phyloP scores from a whole-genome alignment of 805 yeast genomes.

The Komagataella populi region DNA sequence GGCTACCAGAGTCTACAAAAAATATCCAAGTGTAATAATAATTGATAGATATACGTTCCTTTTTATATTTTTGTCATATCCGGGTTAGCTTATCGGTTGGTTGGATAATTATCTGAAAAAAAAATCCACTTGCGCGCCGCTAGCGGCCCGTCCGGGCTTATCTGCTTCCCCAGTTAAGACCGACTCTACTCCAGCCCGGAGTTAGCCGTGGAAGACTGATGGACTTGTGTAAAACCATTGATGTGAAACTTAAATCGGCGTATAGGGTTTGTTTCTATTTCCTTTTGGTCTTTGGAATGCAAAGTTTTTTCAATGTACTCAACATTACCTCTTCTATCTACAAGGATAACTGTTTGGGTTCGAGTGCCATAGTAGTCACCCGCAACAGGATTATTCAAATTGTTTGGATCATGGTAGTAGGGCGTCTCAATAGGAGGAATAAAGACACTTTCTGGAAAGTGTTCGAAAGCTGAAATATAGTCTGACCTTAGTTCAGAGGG shows the following conservation, averaged over 20 bases:
- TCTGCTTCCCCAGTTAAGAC: background rate
- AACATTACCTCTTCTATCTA: slow-evolving; percentile 34
- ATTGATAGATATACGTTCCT: background rate
- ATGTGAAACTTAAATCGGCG: background rate
- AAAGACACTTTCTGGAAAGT: slow-evolving; percentile 29
- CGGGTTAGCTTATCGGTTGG: background rate
- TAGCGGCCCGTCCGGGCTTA: background rate
- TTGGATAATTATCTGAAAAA: background rate
- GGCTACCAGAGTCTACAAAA: background rate
- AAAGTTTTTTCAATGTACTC: slow-evolving; percentile 51
- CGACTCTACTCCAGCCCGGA: background rate
- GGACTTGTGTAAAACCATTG: background rate
- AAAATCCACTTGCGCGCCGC: background rate
- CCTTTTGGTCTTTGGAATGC: slow-evolving; percentile 29
- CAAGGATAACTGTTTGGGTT: slow-evolving; percentile 66
- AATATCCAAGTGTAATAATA: background rate
- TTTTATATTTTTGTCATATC: background rate
- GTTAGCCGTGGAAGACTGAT: background rate
- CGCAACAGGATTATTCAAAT: slow-evolving; percentile 12
- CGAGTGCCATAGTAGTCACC: slow-evolving; percentile 74
- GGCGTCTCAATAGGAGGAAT: background rate
- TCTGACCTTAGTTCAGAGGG: slow-evolving; percentile 12
- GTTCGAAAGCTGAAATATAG: slow-evolving; percentile 19
- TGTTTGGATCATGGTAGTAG: background rate
- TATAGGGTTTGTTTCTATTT: background rate